Evolutionary conservation across 148 eudicot species (phyloP).

Genomic region (Suaeda aralocaspica): DNA sequence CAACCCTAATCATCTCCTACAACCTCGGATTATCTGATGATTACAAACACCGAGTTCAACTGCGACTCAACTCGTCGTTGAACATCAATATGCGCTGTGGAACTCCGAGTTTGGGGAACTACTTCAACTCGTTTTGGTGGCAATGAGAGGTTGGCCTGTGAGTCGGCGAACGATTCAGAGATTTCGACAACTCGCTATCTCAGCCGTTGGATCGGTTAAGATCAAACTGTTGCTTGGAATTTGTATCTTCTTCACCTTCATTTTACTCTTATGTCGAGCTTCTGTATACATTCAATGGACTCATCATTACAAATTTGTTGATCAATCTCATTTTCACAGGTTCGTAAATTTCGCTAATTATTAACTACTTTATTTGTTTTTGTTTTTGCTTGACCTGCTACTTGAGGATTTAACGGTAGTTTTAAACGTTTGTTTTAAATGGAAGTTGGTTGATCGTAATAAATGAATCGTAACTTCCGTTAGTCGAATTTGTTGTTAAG

Average conservation of each 20-base stretch:
- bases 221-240: constrained; percentile 46
- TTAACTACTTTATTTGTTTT: background rate
- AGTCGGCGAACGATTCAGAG: constrained; percentile 49
- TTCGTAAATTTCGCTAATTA: background rate
- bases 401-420: background rate
- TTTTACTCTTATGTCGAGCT: constrained; percentile 37
- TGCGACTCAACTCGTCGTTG: constrained; percentile 15
- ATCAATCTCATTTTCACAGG: constrained; percentile 31
- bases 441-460: background rate
- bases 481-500: too few species aligned
- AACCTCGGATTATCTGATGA: constrained; percentile 9
- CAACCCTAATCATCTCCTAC: background rate
- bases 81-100: constrained; percentile 9
- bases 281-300: constrained; percentile 45
- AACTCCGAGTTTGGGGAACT: constrained; percentile 5
- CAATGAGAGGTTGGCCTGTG: constrained; percentile 48
- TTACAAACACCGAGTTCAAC: background rate
- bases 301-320: constrained; percentile 19
- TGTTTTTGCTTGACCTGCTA: background rate
- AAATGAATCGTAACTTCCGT: background rate
- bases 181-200: constrained; percentile 39
- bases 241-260: constrained; percentile 36
- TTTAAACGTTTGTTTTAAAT: background rate
- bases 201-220: constrained; percentile 53
- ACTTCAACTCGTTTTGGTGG: constrained; percentile 12